phyloP scores from a whole-genome alignment of 2,329 filamentous ascomycete genomes.

The Botrytis deweyae region DNA sequence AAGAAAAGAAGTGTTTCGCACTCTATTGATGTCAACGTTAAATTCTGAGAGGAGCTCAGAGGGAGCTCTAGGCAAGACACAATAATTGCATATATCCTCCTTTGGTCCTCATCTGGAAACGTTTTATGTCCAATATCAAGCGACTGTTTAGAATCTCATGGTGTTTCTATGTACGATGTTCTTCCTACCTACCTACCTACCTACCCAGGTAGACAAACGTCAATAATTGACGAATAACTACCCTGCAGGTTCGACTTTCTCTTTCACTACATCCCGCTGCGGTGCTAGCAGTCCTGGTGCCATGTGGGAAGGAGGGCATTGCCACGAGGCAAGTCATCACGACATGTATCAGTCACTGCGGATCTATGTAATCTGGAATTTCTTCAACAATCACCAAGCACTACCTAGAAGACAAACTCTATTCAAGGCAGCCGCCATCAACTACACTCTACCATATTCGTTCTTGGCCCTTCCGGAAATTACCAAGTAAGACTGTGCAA shows the following conservation, averaged over 20 bases:
- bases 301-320: background rate
- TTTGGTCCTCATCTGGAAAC: background rate
- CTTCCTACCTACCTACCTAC: background rate
- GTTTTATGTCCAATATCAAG: background rate
- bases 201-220: background rate
- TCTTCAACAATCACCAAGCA: background rate
- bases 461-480: background rate
- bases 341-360: background rate
- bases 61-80: background rate
- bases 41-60: background rate
- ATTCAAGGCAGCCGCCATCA: background rate
- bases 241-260: background rate
- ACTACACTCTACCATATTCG: background rate
- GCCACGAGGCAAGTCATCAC: background rate
- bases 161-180: background rate
- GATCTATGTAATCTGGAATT: background rate
- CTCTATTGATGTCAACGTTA: background rate
- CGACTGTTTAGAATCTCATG: background rate
- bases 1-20: too few relatives aligned
- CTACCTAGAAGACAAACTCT: background rate
- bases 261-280: background rate
- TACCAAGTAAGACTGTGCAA: background rate
- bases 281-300: background rate
- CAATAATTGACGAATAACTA: background rate
- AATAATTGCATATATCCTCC: background rate